A percentile compares a stretch with the other conserved stretches of the same genome.
Evolutionary conservation across 768 basidiomycete genomes (phyloP).

Genomic region (Astraeus odoratus): DNA sequence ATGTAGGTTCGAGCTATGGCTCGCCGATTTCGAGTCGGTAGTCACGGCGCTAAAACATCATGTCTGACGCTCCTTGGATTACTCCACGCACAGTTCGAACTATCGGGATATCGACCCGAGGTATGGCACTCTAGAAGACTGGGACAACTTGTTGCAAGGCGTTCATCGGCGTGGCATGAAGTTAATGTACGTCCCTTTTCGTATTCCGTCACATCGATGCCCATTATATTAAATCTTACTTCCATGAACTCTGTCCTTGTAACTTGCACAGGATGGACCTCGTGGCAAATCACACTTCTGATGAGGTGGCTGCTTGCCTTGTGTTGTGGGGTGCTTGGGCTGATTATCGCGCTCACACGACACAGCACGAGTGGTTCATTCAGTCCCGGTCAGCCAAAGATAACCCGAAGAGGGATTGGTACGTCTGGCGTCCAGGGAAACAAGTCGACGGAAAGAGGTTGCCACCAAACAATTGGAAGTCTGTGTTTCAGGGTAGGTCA

Average conservation of each 20-base stretch:
- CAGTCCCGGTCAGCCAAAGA: slow-evolving; percentile 44
- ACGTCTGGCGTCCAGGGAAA: slow-evolving; percentile 62
- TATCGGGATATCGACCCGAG: slow-evolving; percentile 52
- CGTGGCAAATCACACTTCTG: slow-evolving; percentile 68
- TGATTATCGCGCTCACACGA: slow-evolving; percentile 2
- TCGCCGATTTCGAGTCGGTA: not conserved
- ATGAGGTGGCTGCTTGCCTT: slow-evolving; percentile 36
- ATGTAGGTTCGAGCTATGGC: slow-evolving; percentile 39
- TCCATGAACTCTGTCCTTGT: slow-evolving; percentile 4
- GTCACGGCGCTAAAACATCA: not conserved
- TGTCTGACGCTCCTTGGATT: not conserved
- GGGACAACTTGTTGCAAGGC: slow-evolving; percentile 44
- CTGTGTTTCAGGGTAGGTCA: slow-evolving; percentile 51
- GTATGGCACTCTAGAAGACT: slow-evolving; percentile 56
- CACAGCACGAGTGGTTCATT: slow-evolving; percentile 66
- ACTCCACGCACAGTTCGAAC: slow-evolving; percentile 38
- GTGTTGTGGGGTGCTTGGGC: slow-evolving; percentile 2
- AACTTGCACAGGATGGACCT: slow-evolving; percentile 56
- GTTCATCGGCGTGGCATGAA: slow-evolving; percentile 60
- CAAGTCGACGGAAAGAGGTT: slow-evolving; percentile 45
- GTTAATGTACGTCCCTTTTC: slow-evolving; percentile 42
- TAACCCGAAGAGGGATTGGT: slow-evolving; percentile 67
- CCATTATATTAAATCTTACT: not conserved
- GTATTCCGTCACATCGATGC: slow-evolving; percentile 12
- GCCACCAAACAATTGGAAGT: slow-evolving; percentile 72